These are phyloP conservation scores for Suhomyces kunorum DNA, from an alignment of 1,139 yeast genomes.

Conservation along the genomic window DNA sequence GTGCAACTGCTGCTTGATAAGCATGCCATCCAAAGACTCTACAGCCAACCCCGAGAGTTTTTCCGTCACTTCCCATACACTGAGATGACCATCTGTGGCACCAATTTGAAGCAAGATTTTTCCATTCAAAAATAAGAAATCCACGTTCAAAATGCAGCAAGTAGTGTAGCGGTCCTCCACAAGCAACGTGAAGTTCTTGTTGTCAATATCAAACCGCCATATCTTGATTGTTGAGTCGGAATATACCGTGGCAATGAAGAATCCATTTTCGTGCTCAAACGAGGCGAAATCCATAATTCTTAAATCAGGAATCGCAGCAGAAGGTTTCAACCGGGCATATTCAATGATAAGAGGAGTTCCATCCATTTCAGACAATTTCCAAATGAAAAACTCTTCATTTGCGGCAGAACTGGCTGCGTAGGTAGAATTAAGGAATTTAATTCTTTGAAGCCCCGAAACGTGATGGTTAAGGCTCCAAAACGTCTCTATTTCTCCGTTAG, in stretches of 20 bases:
- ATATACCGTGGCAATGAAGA: constrained; percentile 67
- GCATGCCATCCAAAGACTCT: constrained; percentile 24
- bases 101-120: constrained; percentile 50
- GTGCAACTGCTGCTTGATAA: constrained; percentile 59
- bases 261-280: constrained; percentile 39
- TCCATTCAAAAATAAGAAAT: constrained; percentile 39
- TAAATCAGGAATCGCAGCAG: constrained; percentile 68
- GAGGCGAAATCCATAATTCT: constrained; percentile 84
- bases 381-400: constrained; percentile 81
- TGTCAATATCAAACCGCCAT: constrained; percentile 52
- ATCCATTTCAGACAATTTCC: constrained; percentile 55
- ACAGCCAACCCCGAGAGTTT: not conserved
- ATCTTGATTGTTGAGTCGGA: constrained; percentile 79
- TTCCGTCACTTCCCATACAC: constrained; percentile 56
- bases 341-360: constrained; percentile 47
- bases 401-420: constrained; percentile 71
- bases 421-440: constrained; percentile 58
- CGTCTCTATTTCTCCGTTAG: constrained; percentile 43
- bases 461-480: constrained; percentile 75
- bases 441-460: constrained; percentile 81
- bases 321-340: constrained; percentile 49
- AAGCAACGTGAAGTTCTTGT: constrained; percentile 43
- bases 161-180: constrained; percentile 59
- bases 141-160: constrained; percentile 72
- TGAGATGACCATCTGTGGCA: constrained; percentile 81